Percentiles rank a stretch among this genome's conserved stretches.
Conservation (phyloP, 176 grass and related monocot species). For the Panicum miliaceum region DNA sequence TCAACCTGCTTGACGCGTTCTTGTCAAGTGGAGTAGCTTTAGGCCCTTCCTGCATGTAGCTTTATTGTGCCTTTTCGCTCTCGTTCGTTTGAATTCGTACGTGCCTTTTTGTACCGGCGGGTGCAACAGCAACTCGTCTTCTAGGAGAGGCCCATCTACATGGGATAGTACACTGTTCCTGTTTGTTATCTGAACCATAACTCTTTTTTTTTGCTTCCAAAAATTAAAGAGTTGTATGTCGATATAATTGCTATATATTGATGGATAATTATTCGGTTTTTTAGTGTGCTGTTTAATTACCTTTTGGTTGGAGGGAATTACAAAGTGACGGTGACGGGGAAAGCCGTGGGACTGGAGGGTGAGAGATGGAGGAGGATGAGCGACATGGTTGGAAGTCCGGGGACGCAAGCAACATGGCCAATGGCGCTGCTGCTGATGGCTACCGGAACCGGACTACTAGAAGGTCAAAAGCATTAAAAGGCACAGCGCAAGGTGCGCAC, state of each 20-base stretch:
- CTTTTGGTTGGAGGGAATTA: conserved; percentile 18
- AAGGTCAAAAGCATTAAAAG: conserved; percentile 68
- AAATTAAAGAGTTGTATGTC: not conserved
- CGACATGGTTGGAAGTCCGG: conserved; percentile 37
- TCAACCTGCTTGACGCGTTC: conserved; percentile 31
- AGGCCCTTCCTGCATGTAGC: not conserved
- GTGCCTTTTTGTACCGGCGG: conserved; percentile 19
- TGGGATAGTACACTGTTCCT: conserved; percentile 24
- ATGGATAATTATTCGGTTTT: not conserved
- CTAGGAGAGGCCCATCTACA: conserved; percentile 16
- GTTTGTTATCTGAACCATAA: not conserved
- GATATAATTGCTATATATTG: not conserved
- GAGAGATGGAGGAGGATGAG: not conserved
- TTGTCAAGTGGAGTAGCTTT: not conserved
- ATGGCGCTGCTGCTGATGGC: conserved; percentile 38
- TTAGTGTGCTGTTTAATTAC: not conserved
- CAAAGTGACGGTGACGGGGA: conserved; percentile 9
- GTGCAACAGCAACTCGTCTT: conserved; percentile 14
- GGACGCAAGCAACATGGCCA: conserved; percentile 52
- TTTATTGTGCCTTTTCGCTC: conserved; percentile 11
- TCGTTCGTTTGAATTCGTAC: conserved; percentile 16
- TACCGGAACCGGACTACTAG: conserved; percentile 46
- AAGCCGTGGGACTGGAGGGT: not conserved
- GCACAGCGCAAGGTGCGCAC: conserved; percentile 42
- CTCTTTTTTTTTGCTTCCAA: not conserved